Conservation (phyloP, 805 yeast genomes). For the Limtongozyma cylindracea region DNA sequence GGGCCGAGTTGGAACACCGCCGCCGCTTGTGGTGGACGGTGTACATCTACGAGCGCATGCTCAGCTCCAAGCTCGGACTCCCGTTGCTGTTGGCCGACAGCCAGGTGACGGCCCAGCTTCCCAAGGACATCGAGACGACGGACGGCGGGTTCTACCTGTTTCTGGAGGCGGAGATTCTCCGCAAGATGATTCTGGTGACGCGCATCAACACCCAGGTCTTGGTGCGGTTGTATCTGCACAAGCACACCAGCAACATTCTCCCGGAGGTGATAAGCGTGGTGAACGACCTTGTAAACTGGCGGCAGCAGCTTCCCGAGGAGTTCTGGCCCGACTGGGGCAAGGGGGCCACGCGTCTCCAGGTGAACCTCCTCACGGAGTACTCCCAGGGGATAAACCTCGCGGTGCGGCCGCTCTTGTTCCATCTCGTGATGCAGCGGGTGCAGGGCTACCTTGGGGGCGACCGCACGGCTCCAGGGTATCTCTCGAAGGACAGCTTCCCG, state of each 20-base stretch:
- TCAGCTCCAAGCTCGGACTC: conserved; percentile 60
- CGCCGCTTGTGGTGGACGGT: conserved; percentile 23
- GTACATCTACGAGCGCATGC: conserved; percentile 36
- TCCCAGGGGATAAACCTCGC: conserved; percentile 66
- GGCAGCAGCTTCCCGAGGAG: conserved; percentile 30
- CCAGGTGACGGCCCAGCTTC: conserved; percentile 56
- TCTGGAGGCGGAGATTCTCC: conserved; percentile 56
- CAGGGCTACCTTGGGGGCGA: conserved; percentile 18
- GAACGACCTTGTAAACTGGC: conserved; percentile 53
- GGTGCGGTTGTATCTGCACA: conserved; percentile 45
- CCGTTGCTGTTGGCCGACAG: conserved; percentile 63
- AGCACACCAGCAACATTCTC: conserved; percentile 50
- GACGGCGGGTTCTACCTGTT: conserved; percentile 36
- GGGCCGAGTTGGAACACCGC: conserved; percentile 28
- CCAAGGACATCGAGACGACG: conserved; percentile 40
- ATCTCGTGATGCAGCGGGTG: conserved; percentile 14
- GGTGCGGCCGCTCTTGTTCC: conserved; percentile 52
- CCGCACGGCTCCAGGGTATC: no score
- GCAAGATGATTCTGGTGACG: conserved; percentile 55
- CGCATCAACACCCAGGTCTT: conserved; percentile 55
- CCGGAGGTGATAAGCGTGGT: no score
- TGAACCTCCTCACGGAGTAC: conserved; percentile 61
- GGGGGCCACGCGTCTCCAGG: conserved; percentile 41
- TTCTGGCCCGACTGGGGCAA: no score
- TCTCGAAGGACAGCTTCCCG: conserved; percentile 45